Conservation (phyloP, 2,329 filamentous ascomycete genomes). For the Scolecobasidium constrictum region DNA sequence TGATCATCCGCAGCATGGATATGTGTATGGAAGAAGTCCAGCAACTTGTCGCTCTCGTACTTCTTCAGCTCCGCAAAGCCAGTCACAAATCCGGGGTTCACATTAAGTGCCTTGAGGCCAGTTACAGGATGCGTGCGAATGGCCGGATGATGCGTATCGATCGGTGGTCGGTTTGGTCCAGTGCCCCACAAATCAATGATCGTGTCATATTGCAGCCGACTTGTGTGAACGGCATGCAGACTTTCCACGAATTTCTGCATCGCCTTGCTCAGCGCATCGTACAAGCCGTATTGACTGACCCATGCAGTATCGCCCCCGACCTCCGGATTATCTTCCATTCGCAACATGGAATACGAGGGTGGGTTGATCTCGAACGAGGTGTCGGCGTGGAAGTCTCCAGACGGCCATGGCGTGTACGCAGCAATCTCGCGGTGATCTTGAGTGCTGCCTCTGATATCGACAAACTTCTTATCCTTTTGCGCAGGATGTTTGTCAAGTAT, state of each 20-base stretch:
- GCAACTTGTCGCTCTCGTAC: slow-evolving; percentile 34
- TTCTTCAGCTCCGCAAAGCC: slow-evolving; percentile 40
- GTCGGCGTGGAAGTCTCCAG: too few relatives aligned
- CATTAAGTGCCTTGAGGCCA: slow-evolving; percentile 34
- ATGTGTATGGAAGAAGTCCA: slow-evolving; percentile 36
- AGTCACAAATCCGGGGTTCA: slow-evolving; percentile 37
- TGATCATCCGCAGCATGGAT: slow-evolving; percentile 41
- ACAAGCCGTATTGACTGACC: slow-evolving; percentile 67
- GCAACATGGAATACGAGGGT: slow-evolving; percentile 36
- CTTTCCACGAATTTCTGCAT: slow-evolving; percentile 76
- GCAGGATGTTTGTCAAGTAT: not conserved
- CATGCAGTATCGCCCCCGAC: slow-evolving; percentile 72
- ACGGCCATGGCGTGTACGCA: too few relatives aligned
- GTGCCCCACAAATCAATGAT: slow-evolving; percentile 35
- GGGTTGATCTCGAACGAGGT: slow-evolving; percentile 38
- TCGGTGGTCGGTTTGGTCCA: slow-evolving; percentile 31
- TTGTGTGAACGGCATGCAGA: slow-evolving; percentile 36
- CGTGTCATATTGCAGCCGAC: slow-evolving; percentile 36
- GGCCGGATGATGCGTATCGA: slow-evolving; percentile 38
- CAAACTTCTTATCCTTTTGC: too few relatives aligned
- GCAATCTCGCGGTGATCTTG: too few relatives aligned
- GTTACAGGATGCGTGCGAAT: slow-evolving; percentile 40
- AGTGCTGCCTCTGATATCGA: too few relatives aligned
- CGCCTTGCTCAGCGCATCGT: slow-evolving; percentile 64
- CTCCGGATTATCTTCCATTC: slow-evolving; percentile 38